Conservation (phyloP, 306 rosid species). For the Quillaja saponaria region DNA sequence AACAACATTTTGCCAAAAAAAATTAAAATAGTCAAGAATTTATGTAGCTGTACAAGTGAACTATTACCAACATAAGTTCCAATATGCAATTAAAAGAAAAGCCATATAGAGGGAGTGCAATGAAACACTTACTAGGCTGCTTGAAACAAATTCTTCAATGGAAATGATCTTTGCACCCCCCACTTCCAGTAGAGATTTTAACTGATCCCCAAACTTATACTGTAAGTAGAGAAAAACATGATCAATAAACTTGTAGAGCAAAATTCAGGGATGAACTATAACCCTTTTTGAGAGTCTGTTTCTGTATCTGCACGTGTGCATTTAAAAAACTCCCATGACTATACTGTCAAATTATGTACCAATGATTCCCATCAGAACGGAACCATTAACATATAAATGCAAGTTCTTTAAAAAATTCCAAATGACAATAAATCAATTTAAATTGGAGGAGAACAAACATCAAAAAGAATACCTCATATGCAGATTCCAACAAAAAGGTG, state of each 20-base stretch:
- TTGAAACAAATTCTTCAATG: slow-evolving; percentile 52
- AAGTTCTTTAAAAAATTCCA: too few relatives aligned
- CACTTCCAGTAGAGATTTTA: slow-evolving; percentile 63
- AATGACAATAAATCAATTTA: too few relatives aligned
- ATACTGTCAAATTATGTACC: slow-evolving; percentile 1
- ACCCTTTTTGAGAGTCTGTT: slow-evolving; percentile 1
- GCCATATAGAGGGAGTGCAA: slow-evolving; percentile 20
- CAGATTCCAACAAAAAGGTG: slow-evolving; percentile 66
- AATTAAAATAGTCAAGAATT: slow-evolving; percentile 3
- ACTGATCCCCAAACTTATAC: slow-evolving; percentile 61
- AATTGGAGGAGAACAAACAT: too few relatives aligned
- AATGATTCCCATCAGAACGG: slow-evolving; percentile 17
- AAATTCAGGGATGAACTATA: slow-evolving; percentile 6
- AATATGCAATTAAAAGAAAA: slow-evolving; percentile 10
- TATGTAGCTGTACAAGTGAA: slow-evolving; percentile 9
- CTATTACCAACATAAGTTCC: too few relatives aligned
- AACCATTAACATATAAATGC: slow-evolving; percentile 15
- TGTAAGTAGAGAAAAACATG: slow-evolving; percentile 35
- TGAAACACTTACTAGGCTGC: slow-evolving; percentile 61
- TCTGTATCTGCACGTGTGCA: slow-evolving; percentile 9
- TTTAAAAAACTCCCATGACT: slow-evolving; percentile 7
- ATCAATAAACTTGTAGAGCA: slow-evolving; percentile 21
- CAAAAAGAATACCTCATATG: slow-evolving; percentile 49
- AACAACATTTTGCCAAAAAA: too few relatives aligned
- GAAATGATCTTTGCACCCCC: slow-evolving; percentile 67